Percentiles rank a stretch among this genome's conserved stretches.
Conservation (phyloP, 2,329 filamentous ascomycete species). For the Nemania diffusa region DNA sequence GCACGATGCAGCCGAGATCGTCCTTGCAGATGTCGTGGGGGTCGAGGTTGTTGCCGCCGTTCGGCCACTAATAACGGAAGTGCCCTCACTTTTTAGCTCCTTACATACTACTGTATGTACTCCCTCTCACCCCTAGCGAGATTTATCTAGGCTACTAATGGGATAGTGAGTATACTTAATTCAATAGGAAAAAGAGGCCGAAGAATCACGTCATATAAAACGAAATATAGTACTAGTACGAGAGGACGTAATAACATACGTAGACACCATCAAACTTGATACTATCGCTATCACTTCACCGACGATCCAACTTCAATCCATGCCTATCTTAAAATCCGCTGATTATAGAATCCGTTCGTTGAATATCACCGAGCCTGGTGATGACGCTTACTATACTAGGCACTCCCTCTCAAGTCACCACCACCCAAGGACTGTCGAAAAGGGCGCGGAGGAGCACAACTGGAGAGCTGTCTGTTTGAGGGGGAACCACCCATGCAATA, state of each 20-base stretch:
- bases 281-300: neutral
- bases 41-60: conserved; percentile 15
- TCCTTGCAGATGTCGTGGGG: conserved; percentile 31
- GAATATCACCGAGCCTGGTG: conserved; percentile 1
- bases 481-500: conserved; percentile 5
- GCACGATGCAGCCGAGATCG: conserved; percentile 24
- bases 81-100: neutral
- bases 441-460: conserved; percentile 8
- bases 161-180: neutral
- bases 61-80: neutral
- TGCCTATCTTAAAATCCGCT: neutral
- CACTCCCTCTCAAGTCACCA: neutral
- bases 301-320: neutral
- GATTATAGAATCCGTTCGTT: neutral
- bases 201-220: neutral
- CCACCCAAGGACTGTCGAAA: neutral
- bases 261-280: neutral
- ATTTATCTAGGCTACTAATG: neutral
- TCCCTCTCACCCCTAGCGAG: neutral
- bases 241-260: neutral
- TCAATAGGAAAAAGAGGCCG: neutral
- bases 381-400: conserved; percentile 28
- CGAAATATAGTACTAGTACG: neutral
- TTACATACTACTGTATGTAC: too few relatives aligned
- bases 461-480: neutral